Conservation (phyloP, 208 protist species). For the Trichomonas gallinae region DNA sequence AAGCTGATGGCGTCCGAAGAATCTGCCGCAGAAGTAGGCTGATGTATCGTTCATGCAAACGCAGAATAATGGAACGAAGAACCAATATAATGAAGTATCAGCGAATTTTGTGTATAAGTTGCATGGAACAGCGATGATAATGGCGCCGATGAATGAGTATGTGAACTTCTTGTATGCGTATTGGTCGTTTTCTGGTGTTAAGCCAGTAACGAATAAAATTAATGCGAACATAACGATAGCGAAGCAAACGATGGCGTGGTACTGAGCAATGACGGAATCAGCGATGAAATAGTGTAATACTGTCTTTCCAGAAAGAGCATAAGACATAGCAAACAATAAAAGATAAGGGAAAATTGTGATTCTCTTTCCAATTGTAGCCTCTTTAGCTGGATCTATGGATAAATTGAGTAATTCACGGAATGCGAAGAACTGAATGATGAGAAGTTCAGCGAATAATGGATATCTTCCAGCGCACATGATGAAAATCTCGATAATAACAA, state of each 20-base stretch:
- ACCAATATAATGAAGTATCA: constrained; percentile 7
- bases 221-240: neutral
- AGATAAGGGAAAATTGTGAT: neutral
- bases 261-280: neutral
- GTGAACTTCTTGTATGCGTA: neutral
- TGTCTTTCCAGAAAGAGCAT: neutral
- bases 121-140: neutral
- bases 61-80: constrained; percentile 35
- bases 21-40: constrained; percentile 51
- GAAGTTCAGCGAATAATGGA: neutral
- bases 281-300: neutral
- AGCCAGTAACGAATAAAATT: neutral
- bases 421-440: neutral
- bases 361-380: neutral
- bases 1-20: constrained; percentile 45
- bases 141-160: neutral
- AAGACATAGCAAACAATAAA: neutral
- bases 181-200: neutral
- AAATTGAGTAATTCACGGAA: neutral
- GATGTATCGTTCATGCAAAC: constrained; percentile 45
- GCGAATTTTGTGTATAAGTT: neutral
- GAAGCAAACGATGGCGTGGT: neutral
- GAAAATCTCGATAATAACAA: neutral
- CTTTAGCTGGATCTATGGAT: neutral
- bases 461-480: neutral